Evolutionary conservation across 2,329 filamentous ascomycete genomes (phyloP), one percentile per base, ranked within the genome.

Genomic region (Curvularia hawaiiensis): DNA sequence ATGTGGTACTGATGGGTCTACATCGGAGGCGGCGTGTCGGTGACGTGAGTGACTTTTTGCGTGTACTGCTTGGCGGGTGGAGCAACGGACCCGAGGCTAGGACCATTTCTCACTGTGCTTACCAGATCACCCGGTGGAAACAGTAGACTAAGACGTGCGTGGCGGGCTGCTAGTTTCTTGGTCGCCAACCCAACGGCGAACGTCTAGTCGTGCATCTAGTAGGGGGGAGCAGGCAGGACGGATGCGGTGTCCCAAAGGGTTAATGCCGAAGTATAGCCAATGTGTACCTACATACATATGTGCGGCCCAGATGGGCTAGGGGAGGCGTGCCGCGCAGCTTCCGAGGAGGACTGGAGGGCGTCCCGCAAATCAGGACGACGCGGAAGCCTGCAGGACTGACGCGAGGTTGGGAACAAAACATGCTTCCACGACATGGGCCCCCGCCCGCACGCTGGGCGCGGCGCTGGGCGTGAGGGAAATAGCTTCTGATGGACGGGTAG

Each of bases 181-280:
- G 50, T 24, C 50, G 22, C 18, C 22, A 26, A 39, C 26, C 52
- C 52, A 50, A 54, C 56, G 61, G 56, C 55, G 50, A 59, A 39
- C 40, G 26, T 54, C 52, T 43, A 22, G 47, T 33, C n/a, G 41
- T 38, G 33, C 30, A 26, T 9, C n/a, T 59, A 35, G n/a, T n/a
- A n/a, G n/a, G 50, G 41, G 54, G 33, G 31, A n/a, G n/a, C n/a
- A 39, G 18, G 24, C 22, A 28, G 39, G 28, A 55, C 47, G 58
- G 51, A 35, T 31, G 14, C 24, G 22, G 44, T 54, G 56, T 28
- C 49, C 51, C 45, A 28, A 56, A 38, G 16, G 12, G 51, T 56
- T 56, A 61, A 41, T 64, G 58, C 66, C 66, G 66, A 68, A 52
- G 54, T 61, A 58, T 62, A 54, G 61, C 66, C 63, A 62, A 61